Conservation (phyloP, 441 rosid genomes). For the Sinapis alba region DNA sequence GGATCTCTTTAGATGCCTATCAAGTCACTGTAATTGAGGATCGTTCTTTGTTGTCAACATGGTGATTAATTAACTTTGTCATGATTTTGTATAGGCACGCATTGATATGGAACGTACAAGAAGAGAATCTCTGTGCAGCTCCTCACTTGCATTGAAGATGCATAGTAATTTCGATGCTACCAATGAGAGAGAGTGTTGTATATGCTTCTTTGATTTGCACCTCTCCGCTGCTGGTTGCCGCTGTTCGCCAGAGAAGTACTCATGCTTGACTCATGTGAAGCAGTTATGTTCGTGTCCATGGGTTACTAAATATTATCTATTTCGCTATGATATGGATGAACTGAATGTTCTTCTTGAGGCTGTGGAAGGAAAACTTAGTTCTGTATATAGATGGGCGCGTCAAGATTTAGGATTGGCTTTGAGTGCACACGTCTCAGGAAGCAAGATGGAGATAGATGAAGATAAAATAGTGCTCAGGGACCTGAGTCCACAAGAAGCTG, state of each 20-base stretch:
- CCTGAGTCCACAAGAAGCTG: slow-evolving; percentile 44
- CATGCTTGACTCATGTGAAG: slow-evolving; percentile 91
- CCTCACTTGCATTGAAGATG: slow-evolving; percentile 82
- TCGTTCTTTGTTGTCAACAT: slow-evolving; percentile 20
- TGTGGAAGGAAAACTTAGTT: slow-evolving; percentile 93
- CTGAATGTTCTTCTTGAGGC: slow-evolving; percentile 93
- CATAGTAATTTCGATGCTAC: slow-evolving; percentile 87
- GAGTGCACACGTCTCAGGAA: slow-evolving; percentile 53
- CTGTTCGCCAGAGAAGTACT: slow-evolving; percentile 91
- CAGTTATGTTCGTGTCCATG: slow-evolving; percentile 81
- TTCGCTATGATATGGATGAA: slow-evolving; percentile 84
- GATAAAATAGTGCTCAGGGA: slow-evolving; percentile 44
- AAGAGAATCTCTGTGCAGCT: slow-evolving; percentile 69
- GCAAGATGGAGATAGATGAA: slow-evolving; percentile 46
- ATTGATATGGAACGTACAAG: slow-evolving; percentile 73
- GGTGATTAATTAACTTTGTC: slow-evolving; percentile 14
- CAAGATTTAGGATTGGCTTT: slow-evolving; percentile 94
- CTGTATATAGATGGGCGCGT: slow-evolving; percentile 97
- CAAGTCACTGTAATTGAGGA: too few species aligned
- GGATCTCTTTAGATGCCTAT: slow-evolving; percentile 15
- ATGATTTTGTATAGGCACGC: slow-evolving; percentile 61
- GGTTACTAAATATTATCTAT: slow-evolving; percentile 76
- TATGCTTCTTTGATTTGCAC: slow-evolving; percentile 94
- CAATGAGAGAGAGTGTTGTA: slow-evolving; percentile 86
- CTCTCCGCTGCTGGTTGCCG: slow-evolving; percentile 97